These are phyloP conservation scores for Luffa aegyptiaca DNA, from an alignment of 306 rosid genomes.

Conservation along the genomic window DNA sequence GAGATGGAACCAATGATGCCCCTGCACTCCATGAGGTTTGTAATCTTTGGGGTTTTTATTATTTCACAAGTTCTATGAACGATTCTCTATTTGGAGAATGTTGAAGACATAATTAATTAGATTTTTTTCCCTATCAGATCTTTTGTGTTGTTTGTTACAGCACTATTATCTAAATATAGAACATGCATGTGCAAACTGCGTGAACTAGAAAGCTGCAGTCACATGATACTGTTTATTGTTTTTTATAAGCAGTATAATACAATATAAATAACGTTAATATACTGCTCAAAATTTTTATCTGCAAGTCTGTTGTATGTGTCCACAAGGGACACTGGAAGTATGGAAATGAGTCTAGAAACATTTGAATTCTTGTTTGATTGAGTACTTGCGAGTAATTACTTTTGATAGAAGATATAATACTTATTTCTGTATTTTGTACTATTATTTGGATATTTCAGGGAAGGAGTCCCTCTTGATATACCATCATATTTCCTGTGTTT, in stretches of 20 bases:
- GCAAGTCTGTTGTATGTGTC: neutral
- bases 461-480: neutral
- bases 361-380: neutral
- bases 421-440: neutral
- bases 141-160: neutral
- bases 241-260: neutral
- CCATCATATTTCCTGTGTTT: neutral
- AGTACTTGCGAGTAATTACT: neutral
- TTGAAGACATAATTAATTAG: neutral
- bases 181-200: neutral
- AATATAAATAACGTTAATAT: neutral
- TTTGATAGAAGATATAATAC: neutral
- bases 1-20: constrained; percentile 98
- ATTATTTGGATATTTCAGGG: neutral
- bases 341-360: neutral
- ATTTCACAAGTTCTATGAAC: neutral
- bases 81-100: neutral
- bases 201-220: neutral
- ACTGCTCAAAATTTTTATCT: neutral
- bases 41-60: constrained; percentile 19
- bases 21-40: constrained; percentile 98
- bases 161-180: neutral
- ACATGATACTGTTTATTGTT: neutral
- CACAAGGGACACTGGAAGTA: neutral
- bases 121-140: neutral